Base-by-base conservation (phyloP, 805 yeast species). In the Saturnispora gosingensis region DNA sequence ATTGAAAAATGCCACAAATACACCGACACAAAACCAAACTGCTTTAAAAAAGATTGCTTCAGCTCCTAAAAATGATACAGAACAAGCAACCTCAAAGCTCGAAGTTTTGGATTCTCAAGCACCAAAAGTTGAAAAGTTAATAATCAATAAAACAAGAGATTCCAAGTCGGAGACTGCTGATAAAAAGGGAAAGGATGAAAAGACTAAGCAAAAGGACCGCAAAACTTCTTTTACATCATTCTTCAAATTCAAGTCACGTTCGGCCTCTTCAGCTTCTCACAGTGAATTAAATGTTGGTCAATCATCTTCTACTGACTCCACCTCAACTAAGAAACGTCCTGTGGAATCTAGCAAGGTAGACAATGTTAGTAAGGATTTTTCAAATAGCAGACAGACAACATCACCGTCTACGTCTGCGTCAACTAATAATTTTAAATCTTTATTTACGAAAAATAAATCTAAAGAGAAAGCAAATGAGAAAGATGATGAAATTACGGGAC, bases 191-290 rank as follows among this genome's bases (percentile, higher is more conserved):
- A 49, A 55, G 32, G 52, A 52, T 22, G 46, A 36, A n/a, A 53
- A 55, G 35, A 28, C 16, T 1, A 55, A 56, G 35, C 15, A 47
- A 20, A 51, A 48, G 34, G 52, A 49, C 10, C 44, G 52, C 38
- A 56, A 56, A 46, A 38, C 56, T 15, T 53, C 59, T 3, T 56
- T 56, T 16, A 43, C 58, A 1, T 53, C 57, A n/a, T 56, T 56
- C 40, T 56, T 56, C 34, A 56, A 56, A 42, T 50, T 56, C 27
- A 56, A 56, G 20, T 50, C 54, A 16, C 52, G 54, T 13, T 50
- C 49, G 15, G n/a, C 39, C 9, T 51, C 54, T 7, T 36, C 24
- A 9, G 16, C 35, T 4, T 11, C 34, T 5, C n/a, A 16, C 3
- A 43, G 28, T 15, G 15, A 43, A n/a, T 4, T 25, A 16, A 47